Conservation (phyloP, 2,329 filamentous ascomycete species). For the Ophiostoma piceae region DNA sequence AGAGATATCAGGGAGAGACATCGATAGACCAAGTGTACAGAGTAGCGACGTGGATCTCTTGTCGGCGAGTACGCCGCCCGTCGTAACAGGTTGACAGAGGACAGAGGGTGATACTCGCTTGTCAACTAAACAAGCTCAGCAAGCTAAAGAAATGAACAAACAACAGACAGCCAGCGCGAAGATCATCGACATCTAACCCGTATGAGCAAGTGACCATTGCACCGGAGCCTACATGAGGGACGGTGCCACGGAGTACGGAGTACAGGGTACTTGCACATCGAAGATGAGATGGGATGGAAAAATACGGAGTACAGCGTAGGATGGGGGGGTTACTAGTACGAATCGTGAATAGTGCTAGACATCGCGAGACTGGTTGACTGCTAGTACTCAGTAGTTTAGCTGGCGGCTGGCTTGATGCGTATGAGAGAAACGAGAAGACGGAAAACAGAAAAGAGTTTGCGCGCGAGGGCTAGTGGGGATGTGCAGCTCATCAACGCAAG, state of each 20-base stretch:
- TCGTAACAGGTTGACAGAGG: neutral
- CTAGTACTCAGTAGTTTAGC: neutral
- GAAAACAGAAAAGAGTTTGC: neutral
- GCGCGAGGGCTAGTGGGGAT: neutral
- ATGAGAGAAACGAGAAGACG: neutral
- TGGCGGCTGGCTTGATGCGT: neutral
- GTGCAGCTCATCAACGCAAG: neutral
- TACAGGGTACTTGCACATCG: neutral
- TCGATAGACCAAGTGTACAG: neutral
- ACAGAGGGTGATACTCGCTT: neutral
- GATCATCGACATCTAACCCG: neutral
- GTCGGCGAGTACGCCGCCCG: neutral
- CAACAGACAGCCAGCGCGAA: neutral
- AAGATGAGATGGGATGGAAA: constrained; percentile 7
- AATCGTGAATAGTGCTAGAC: neutral
- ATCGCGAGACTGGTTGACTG: neutral
- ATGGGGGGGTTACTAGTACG: neutral
- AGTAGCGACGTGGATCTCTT: neutral
- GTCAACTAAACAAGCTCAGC: neutral
- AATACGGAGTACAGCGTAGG: neutral
- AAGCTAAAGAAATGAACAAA: neutral
- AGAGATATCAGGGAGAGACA: neutral
- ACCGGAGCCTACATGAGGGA: neutral
- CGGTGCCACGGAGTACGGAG: neutral
- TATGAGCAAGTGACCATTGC: neutral